Evolutionary conservation across 2,329 filamentous ascomycete species (phyloP).

Genomic region (Fusarium tupiense): DNA sequence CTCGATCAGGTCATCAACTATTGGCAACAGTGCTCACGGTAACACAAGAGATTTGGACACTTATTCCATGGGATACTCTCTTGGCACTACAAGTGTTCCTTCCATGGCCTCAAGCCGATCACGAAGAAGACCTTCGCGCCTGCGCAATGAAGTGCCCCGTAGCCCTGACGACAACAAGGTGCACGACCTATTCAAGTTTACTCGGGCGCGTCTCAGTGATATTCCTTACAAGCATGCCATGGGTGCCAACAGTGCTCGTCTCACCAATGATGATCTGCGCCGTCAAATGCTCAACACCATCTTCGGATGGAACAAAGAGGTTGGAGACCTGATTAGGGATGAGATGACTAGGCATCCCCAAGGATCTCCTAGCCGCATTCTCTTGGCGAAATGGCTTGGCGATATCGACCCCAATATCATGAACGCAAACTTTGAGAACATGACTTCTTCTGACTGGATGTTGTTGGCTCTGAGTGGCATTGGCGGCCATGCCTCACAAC

Average conservation of each 20-base stretch:
- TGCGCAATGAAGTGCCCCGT: conserved; percentile 82
- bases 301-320: conserved; percentile 92
- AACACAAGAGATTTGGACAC: conserved; percentile 56
- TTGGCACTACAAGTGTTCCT: conserved; percentile 49
- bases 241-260: conserved; percentile 62
- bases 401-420: conserved; percentile 85
- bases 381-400: conserved; percentile 92
- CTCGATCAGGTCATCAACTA: conserved; percentile 54
- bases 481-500: conserved; percentile 77
- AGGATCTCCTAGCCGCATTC: conserved; percentile 80
- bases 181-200: conserved; percentile 87
- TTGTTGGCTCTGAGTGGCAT: conserved; percentile 90
- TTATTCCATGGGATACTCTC: conserved; percentile 60
- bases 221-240: conserved; percentile 81
- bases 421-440: conserved; percentile 82
- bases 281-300: conserved; percentile 92
- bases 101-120: conserved; percentile 61
- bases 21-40: conserved; percentile 36
- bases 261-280: conserved; percentile 83
- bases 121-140: conserved; percentile 68
- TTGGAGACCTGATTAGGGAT: conserved; percentile 82
- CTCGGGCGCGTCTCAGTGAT: conserved; percentile 81
- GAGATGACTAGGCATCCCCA: conserved; percentile 79
- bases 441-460: conserved; percentile 98
- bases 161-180: conserved; percentile 78